Base-by-base conservation (phyloP, 805 yeast genomes). In the Yarrowia bubula region DNA sequence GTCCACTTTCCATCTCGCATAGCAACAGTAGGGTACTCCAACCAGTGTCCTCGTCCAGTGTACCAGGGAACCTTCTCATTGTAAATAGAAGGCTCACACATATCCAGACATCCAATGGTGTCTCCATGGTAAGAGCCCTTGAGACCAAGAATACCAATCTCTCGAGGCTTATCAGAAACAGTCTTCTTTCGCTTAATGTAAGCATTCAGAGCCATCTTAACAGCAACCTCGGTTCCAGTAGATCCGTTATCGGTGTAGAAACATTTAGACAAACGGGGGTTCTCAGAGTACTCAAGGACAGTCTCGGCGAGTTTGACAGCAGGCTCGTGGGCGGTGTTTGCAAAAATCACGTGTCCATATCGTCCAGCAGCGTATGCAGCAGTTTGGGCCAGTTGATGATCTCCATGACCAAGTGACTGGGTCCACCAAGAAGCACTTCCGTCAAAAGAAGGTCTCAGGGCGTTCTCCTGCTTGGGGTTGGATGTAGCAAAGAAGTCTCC, bases 371-470 rank as follows among this genome's bases (percentile, higher is more conserved):
- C 73, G 28, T 69, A 61, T 2, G 72, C 71, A 11, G 72, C 71
- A 4, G 71, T 64, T 8, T 68, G 66, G 9, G 73, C 66, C 22
- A 71, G 53, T 10, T 68, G 63, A 5, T 68, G 66, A 37, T 70
- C 69, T 10, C 71, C 71, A 46, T 70, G 72, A 18, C 71, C 71
- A 9, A 71, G 62, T 0, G 72, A 71, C 42, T 71, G 72, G 17
- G 72, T 71, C 73, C 73, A 71, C 73, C 73, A 71, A 1, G 73
- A 71, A 9, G 72, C 72, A 39, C 71, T 69, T 4, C 71, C 71
- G 32, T 69, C 71, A 38, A 69, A 67, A 0, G 71, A 65, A 15
- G 70, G 62, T 8, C 43, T 14, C n/a, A 69, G 51, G 14, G 47
- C n/a, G 15, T 10, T 47, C 4, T 55, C 53, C 3, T 63, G 18